Evolutionary conservation across 768 basidiomycete genomes (phyloP), one percentile per base, ranked within the genome.

Genomic region (Tulasnella calospora): DNA sequence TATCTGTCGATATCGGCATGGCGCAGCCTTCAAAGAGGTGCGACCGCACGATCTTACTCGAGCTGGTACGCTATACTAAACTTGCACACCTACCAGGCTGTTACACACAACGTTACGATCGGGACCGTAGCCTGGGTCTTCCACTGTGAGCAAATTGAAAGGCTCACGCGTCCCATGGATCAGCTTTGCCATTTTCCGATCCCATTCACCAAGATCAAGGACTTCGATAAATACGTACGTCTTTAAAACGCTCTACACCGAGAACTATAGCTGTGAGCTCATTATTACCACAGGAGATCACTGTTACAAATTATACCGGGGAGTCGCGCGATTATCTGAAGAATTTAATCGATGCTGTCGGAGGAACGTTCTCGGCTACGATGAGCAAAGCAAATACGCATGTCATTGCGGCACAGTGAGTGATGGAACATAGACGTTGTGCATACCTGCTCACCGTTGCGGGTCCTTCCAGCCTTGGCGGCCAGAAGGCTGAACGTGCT

Each of bases 281-380:
- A 23, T 74, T 38, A 44, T 19, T 35, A 79, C 74, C 73, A 1
- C 79, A 95, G 93, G 87, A 89, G 80, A 90, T 97, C 76, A 93
- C 95, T 0, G 87, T 97, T 1, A 95, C 95, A 0, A 96, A 96
- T 82, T 97, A 96, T 83, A 92, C 93, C 0, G 95, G 96, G 2
- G 90, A 91, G 47, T 88, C 93, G 8, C 88, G 95, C 2, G 95
- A 97, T 74, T 96, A 96, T 82, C 87, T 98, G 73, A 95, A 95
- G 85, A 91, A 90, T 80, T 85, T 98, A 21, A 93, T 98, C 73
- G 85, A 85, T 7, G 84, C 89, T 6, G 90, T 94, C 88, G 96
- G 95, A 1, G 95, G 89, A 0, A 87, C 84, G 36, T 96, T 95
- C 81, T 94, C 94, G 2, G 90, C 95, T 0, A 93, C 89, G 71